Evolutionary conservation across 2,329 filamentous ascomycete species (phyloP).

Genomic region (Epichloe brachyelytri): DNA sequence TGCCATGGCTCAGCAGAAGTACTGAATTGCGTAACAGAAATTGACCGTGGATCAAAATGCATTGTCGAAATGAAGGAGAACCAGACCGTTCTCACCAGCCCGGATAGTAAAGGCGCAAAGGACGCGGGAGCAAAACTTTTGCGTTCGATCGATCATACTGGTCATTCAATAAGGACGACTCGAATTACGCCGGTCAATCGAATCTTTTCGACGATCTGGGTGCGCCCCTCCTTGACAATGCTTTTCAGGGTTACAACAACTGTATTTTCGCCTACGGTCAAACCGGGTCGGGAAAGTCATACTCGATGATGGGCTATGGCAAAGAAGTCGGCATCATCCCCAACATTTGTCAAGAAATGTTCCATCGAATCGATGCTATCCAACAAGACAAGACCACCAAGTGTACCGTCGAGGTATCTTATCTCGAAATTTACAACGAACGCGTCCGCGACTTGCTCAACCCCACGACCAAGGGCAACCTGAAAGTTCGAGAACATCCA

Average conservation of each 20-base stretch:
- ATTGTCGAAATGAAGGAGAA: slow-evolving; percentile 92
- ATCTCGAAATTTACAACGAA: slow-evolving; percentile 98
- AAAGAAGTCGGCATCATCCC: slow-evolving; percentile 93
- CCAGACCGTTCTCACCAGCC: slow-evolving; percentile 76
- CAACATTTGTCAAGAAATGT: slow-evolving; percentile 96
- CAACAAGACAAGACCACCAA: slow-evolving; percentile 62
- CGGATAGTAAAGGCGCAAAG: slow-evolving; percentile 57
- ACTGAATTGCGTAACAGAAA: slow-evolving; percentile 44
- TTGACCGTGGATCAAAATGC: slow-evolving; percentile 84
- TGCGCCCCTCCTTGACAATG: slow-evolving; percentile 86
- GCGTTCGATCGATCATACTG: slow-evolving; percentile 97
- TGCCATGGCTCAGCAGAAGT: slow-evolving; percentile 24
- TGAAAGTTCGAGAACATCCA: slow-evolving; percentile 95
- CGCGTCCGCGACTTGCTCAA: slow-evolving; percentile 91
- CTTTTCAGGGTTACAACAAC: slow-evolving; percentile 97
- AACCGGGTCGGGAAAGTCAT: slow-evolving; percentile 96
- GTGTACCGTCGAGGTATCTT: slow-evolving; percentile 95
- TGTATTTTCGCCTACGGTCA: slow-evolving; percentile 99
- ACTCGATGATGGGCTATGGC: slow-evolving; percentile 99
- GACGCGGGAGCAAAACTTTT: slow-evolving; percentile 64
- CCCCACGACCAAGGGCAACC: slow-evolving; percentile 85
- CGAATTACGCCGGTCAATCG: slow-evolving; percentile 80
- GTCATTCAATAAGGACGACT: slow-evolving; percentile 78
- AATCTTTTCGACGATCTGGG: slow-evolving; percentile 82
- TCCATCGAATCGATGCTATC: slow-evolving; percentile 64